Conservation (phyloP, 352 stramenopile genomes). For the Phytophthora foliorum region DNA sequence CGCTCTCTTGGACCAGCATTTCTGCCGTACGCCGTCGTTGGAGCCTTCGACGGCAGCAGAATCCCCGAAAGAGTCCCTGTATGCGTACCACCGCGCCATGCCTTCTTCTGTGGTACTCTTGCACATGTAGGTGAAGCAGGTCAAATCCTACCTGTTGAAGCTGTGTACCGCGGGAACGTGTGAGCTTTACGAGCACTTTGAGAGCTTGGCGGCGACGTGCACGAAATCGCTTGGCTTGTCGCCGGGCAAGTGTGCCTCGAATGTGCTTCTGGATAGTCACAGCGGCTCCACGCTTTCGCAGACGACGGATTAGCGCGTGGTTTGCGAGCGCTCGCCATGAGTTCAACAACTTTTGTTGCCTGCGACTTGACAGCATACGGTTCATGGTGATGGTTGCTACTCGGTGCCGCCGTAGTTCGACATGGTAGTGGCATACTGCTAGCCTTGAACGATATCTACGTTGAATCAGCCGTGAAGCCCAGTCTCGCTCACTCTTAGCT, state of each 20-base stretch:
- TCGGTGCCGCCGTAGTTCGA: slow-evolving; percentile 53
- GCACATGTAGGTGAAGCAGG: slow-evolving; percentile 41
- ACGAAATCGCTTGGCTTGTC: slow-evolving; percentile 45
- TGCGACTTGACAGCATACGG: slow-evolving; percentile 50
- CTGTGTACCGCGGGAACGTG: slow-evolving; percentile 43
- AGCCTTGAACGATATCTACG: slow-evolving; percentile 40
- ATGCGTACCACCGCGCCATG: slow-evolving; percentile 33
- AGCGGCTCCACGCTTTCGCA: slow-evolving; percentile 58
- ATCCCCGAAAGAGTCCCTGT: slow-evolving; percentile 61
- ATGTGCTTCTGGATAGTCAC: slow-evolving; percentile 59
- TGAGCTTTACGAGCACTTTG: slow-evolving; percentile 41
- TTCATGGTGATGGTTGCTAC: slow-evolving; percentile 63
- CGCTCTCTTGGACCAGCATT: slow-evolving; percentile 38
- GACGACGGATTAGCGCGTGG: slow-evolving; percentile 58
- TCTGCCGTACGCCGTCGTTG: slow-evolving; percentile 47
- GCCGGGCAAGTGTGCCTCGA: slow-evolving; percentile 54
- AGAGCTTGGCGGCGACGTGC: slow-evolving; percentile 47
- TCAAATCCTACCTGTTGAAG: slow-evolving; percentile 46
- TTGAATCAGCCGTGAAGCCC: slow-evolving; percentile 53
- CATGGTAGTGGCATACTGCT: slow-evolving; percentile 46
- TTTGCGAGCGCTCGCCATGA: slow-evolving; percentile 54
- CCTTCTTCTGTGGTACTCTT: slow-evolving; percentile 26
- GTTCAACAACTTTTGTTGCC: slow-evolving; percentile 31
- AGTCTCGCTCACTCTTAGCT: slow-evolving; percentile 20
- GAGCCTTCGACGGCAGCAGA: slow-evolving; percentile 48